These are phyloP conservation scores for Ustilago bromivora DNA, from an alignment of 1,284 basidiomycete genomes.

Conservation along the genomic window DNA sequence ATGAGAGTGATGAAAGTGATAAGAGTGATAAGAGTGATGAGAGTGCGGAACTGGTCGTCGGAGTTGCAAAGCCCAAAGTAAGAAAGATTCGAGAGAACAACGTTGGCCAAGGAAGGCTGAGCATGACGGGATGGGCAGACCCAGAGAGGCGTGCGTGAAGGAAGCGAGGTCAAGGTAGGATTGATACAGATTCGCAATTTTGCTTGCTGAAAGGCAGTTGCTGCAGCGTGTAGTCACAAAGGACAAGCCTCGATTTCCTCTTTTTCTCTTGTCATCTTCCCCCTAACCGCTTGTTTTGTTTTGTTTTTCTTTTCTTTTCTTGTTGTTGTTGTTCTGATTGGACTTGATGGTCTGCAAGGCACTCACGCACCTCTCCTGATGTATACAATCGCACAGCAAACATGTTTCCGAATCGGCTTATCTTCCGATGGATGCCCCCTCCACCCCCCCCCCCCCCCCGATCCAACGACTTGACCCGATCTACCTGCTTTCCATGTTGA, in stretches of 20 bases:
- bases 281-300: background rate
- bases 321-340: background rate
- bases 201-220: background rate
- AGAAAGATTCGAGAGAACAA: background rate
- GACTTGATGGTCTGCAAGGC: background rate
- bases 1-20: background rate
- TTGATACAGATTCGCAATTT: background rate
- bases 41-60: slow-evolving; percentile 20
- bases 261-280: background rate
- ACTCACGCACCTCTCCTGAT: background rate
- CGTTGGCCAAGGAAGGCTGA: slow-evolving; percentile 2
- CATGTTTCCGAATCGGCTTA: too few species aligned
- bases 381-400: background rate
- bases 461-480: too few species aligned
- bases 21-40: background rate
- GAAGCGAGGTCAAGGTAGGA: background rate
- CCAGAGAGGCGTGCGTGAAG: background rate
- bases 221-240: background rate
- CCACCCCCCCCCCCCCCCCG: too few species aligned
- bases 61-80: slow-evolving; percentile 21
- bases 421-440: too few species aligned
- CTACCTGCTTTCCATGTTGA: too few species aligned
- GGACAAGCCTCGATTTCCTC: background rate
- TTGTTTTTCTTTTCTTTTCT: background rate
- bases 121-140: background rate